Evolutionary conservation across 1,284 basidiomycete species (phyloP).

Genomic region (Ceratobasidium sp.): DNA sequence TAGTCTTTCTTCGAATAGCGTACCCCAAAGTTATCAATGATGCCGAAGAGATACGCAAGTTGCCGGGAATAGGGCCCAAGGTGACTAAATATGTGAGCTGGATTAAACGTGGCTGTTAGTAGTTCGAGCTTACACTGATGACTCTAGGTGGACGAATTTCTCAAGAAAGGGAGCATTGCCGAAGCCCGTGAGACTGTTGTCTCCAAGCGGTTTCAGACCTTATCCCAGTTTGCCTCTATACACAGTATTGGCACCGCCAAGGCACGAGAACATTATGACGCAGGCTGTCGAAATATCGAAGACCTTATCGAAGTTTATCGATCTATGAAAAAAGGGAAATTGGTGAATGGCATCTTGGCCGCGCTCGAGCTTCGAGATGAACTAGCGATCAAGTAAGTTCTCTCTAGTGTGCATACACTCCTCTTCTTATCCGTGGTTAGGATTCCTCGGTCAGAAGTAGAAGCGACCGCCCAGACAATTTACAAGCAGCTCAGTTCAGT

Average conservation of each 20-base stretch:
- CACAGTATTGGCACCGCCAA: constrained; percentile 76
- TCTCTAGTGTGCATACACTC: background rate
- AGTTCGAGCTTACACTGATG: background rate
- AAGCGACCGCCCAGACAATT: constrained; percentile 66
- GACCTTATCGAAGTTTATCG: constrained; percentile 70
- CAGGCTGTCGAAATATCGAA: constrained; percentile 64
- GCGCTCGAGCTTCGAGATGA: constrained; percentile 23
- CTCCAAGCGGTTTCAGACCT: constrained; percentile 62
- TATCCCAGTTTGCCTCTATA: constrained; percentile 66
- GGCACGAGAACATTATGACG: constrained; percentile 66
- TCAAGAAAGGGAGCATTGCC: constrained; percentile 60
- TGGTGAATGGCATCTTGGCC: background rate
- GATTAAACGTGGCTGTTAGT: too few species aligned
- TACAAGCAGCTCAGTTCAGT: constrained; percentile 64
- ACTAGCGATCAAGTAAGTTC: background rate
- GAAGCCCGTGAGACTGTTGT: constrained; percentile 65
- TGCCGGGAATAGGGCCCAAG: constrained; percentile 70
- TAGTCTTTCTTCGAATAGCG: constrained; percentile 54
- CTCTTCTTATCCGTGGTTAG: constrained; percentile 46
- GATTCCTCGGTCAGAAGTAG: constrained; percentile 71
- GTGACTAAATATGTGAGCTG: constrained; percentile 61
- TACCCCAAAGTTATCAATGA: constrained; percentile 64
- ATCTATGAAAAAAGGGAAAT: background rate
- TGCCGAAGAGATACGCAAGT: constrained; percentile 57
- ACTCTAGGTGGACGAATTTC: constrained; percentile 66